phyloP scores from a whole-genome alignment of 306 rosid genomes.

The Parietaria judaica region DNA sequence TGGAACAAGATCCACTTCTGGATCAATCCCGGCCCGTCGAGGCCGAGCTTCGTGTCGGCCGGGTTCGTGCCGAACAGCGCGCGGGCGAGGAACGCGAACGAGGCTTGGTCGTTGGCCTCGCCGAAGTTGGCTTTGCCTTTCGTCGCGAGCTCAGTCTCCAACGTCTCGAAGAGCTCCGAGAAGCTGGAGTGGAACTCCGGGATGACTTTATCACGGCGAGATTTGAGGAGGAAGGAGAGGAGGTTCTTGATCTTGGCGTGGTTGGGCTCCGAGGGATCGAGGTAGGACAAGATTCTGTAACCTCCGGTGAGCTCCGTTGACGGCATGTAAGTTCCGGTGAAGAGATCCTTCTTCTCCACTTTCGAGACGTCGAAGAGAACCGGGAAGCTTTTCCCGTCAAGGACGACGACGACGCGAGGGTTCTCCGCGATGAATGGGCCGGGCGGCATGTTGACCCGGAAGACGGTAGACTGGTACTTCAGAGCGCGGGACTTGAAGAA shows the following conservation, averaged over 20 bases:
- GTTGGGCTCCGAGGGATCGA: slow-evolving; percentile 76
- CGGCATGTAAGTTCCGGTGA: slow-evolving; percentile 87
- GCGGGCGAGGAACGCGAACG: slow-evolving; percentile 61
- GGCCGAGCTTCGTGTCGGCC: slow-evolving; percentile 37
- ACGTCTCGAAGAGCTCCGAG: slow-evolving; percentile 35
- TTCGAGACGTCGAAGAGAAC: slow-evolving; percentile 61
- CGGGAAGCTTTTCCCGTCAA: slow-evolving; percentile 78
- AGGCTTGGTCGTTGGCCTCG: slow-evolving; percentile 54
- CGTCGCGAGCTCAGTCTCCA: slow-evolving; percentile 41
- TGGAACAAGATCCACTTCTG: slow-evolving; percentile 62
- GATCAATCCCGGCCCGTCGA: slow-evolving; percentile 52
- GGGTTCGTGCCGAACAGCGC: slow-evolving; percentile 44
- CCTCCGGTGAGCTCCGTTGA: slow-evolving; percentile 81
- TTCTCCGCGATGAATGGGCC: slow-evolving; percentile 54
- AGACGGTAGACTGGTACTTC: slow-evolving; percentile 65
- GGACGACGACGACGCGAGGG: slow-evolving; percentile 59
- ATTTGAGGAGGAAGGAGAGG: slow-evolving; percentile 56
- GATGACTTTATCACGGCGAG: slow-evolving; percentile 43
- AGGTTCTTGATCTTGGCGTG: slow-evolving; percentile 59
- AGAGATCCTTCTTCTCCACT: slow-evolving; percentile 70
- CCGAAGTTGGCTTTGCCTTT: slow-evolving; percentile 47
- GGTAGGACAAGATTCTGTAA: slow-evolving; percentile 70
- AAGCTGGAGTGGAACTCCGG: slow-evolving; percentile 64
- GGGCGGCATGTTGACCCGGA: slow-evolving; percentile 84
- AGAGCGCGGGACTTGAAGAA: slow-evolving; percentile 49